Conservation (phyloP, 495 filamentous ascomycete genomes). For the Platismatia glauca region DNA sequence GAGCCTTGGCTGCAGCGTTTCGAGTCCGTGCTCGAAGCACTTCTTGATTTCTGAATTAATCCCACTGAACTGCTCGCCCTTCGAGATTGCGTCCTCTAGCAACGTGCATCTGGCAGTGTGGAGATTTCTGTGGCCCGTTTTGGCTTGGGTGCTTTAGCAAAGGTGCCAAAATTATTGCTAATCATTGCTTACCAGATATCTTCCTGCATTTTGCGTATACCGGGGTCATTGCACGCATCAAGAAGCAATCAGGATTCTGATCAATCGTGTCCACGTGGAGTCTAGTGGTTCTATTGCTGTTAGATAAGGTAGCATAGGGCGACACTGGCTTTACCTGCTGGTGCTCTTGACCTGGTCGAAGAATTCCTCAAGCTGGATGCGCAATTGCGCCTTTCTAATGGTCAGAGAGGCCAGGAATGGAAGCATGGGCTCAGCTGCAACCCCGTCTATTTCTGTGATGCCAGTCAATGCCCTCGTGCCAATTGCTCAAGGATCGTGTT, state of each 20-base stretch:
- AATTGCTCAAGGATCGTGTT: background rate
- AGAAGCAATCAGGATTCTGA: background rate
- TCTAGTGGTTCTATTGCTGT: background rate
- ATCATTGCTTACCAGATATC: background rate
- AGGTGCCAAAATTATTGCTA: too few relatives aligned
- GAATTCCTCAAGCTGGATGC: background rate
- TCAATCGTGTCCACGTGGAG: background rate
- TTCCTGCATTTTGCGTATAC: slow-evolving; percentile 5
- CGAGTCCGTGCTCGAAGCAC: background rate
- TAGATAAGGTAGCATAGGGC: background rate
- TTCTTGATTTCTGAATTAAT: background rate
- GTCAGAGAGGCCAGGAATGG: slow-evolving; percentile 7
- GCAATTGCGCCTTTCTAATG: background rate
- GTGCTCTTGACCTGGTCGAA: background rate
- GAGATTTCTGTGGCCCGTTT: background rate
- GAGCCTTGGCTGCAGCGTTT: background rate
- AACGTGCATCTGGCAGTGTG: background rate
- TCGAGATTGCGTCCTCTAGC: background rate
- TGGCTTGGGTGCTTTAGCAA: too few relatives aligned
- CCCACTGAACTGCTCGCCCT: background rate
- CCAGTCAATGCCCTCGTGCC: background rate
- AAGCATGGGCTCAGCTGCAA: background rate
- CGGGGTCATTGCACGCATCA: slow-evolving; percentile 3
- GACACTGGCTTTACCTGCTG: background rate
- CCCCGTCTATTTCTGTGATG: background rate